Evolutionary conservation across 805 yeast species (phyloP).

Genomic region (Metschnikowia colocasiae): DNA sequence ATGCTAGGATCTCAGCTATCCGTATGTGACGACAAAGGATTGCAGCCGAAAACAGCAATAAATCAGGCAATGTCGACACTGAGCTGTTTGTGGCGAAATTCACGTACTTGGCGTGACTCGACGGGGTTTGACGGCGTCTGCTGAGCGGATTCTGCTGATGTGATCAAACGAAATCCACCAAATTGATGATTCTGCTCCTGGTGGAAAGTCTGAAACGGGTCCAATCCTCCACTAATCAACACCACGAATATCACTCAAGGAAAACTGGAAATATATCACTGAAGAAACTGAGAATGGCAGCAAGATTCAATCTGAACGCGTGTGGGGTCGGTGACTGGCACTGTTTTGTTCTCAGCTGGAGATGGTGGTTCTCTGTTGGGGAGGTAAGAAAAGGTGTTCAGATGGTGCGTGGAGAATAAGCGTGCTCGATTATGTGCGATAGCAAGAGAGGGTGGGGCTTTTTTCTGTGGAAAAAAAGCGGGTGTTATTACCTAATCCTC

Average conservation of each 20-base stretch:
- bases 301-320: neutral
- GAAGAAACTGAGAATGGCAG: neutral
- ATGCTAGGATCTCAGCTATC: too few species aligned
- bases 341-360: neutral
- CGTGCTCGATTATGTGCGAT: slow-evolving; percentile 5
- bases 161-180: too few species aligned
- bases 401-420: neutral
- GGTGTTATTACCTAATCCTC: slow-evolving; percentile 4
- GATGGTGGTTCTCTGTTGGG: neutral
- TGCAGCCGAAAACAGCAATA: too few species aligned
- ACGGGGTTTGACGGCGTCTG: too few species aligned
- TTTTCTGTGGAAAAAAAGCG: slow-evolving; percentile 7
- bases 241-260: neutral
- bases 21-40: too few species aligned
- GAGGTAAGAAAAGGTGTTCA: slow-evolving; percentile 1
- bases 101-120: too few species aligned
- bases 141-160: too few species aligned
- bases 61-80: too few species aligned
- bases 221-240: neutral
- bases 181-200: too few species aligned
- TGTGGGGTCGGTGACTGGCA: neutral
- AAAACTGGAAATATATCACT: neutral
- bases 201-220: neutral
- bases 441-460: slow-evolving; percentile 7
- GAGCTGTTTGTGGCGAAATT: too few species aligned